Base-by-base conservation (phyloP, 2,329 filamentous ascomycete genomes). In the Colletotrichum truncatum region DNA sequence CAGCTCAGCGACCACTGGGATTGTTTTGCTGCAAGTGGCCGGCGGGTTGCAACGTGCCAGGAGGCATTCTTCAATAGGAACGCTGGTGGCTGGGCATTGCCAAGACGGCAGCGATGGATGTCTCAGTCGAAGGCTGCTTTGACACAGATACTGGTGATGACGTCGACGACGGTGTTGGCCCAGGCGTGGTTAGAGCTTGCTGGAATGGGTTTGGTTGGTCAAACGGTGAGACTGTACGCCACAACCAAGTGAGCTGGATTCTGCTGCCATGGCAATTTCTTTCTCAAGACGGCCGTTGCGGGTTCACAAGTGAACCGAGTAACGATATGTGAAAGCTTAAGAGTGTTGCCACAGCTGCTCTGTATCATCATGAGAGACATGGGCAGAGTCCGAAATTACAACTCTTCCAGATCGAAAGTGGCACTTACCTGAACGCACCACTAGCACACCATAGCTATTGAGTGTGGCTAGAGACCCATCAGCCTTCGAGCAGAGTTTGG, bases 281-380 rank as follows among this genome's bases (percentile, higher is more conserved):
- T 23, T 43, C 46, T 16, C 16, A 32, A 55, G 52, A 25, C 14
- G 9, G 34, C 21, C 32, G 21, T 53, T 53, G 34, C 34, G 34
- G 21, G 49, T 21, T 16, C 34, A 25, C 30, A 14, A 39, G 26
- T 30, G 38, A 45, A 32, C 52, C 34, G 52, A 55, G 38, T 55
- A 34, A 55, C 38, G 52, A 18, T 11, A 14, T n/a, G n/a, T n/a
- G 8, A 32, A 45, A 26, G 25, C 23, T 55, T 55, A 38, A 18
- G 6, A 25, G 16, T 16, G 49, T 25, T 43, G 26, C 28, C 45
- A 39, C 25, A 10, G 26, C 25, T 48, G 21, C 39, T 57, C 26
- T 57, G 41, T 55, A 41, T 55, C 52, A 55, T 28, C 41, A 48
- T n/a, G n/a, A 46, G 41, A 57, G 54, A 57, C 54, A 57, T 25